A percentile compares a stretch with the other conserved stretches of the same genome.
These are phyloP conservation scores for sweet orange (Citrus sinensis) DNA, from an alignment of 345 rosid genomes.

Conservation along the genomic window DVS_A1.0 CM039161.1:22651001-22651500, in stretches of 20 bases:
- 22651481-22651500: conserved; percentile 36
- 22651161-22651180: conserved; percentile 61
- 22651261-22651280: conserved; percentile 54
- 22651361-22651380: conserved; percentile 19
- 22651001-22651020: too few species aligned
- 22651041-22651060: not conserved
- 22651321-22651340: conserved; percentile 31
- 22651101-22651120: conserved; percentile 9
- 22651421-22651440: too few species aligned
- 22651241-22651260: conserved; percentile 46
- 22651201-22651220: conserved; percentile 38
- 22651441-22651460: too few species aligned
- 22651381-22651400: conserved; percentile 36
- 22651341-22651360: conserved; percentile 38
- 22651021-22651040: not conserved
- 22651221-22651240: conserved; percentile 25
- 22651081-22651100: not conserved
- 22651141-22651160: conserved; percentile 23
- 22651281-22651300: conserved; percentile 47
- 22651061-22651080: not conserved
- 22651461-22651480: conserved; percentile 11
- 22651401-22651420: conserved; percentile 43
- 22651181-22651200: conserved; percentile 46
- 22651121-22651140: conserved; percentile 16
- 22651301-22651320: conserved; percentile 53